Percentiles rank a stretch among this genome's conserved stretches.
Evolutionary conservation across 352 stramenopile genomes (phyloP).

Genomic region (Lagenidium sp.): DNA sequence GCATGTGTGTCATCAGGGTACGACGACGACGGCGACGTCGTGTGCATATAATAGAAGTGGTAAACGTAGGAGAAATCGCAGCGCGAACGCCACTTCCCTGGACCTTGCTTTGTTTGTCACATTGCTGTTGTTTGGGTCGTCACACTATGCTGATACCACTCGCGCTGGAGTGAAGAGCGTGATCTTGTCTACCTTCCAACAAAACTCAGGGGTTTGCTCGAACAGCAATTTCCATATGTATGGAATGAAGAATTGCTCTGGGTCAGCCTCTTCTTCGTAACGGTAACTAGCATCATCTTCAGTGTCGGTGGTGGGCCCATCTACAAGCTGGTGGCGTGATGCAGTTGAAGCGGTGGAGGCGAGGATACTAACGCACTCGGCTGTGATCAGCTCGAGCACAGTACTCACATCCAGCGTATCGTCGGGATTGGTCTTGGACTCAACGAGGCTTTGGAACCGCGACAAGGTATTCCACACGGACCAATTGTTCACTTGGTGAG

Average conservation of each 20-base stretch:
- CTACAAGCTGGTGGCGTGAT: background rate
- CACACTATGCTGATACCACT: too few relatives aligned
- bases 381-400: conserved; percentile 57
- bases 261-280: conserved; percentile 64
- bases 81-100: too few relatives aligned
- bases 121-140: conserved; percentile 8
- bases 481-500: conserved; percentile 45
- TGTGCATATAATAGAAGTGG: too few relatives aligned
- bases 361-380: conserved; percentile 58
- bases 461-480: conserved; percentile 55
- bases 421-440: conserved; percentile 44
- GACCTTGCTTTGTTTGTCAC: conserved; percentile 9
- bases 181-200: conserved; percentile 76
- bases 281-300: conserved; percentile 61
- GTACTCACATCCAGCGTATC: conserved; percentile 54
- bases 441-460: conserved; percentile 49
- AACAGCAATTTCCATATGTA: conserved; percentile 73
- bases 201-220: conserved; percentile 67
- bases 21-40: too few relatives aligned
- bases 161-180: conserved; percentile 45
- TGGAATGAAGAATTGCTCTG: conserved; percentile 72
- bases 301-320: background rate
- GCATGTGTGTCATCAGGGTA: too few relatives aligned
- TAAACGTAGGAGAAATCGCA: too few relatives aligned
- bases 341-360: conserved; percentile 28